A percentile compares a stretch with the other conserved stretches of the same genome.
Conservation (phyloP, 1,284 basidiomycete genomes). For the Sporisorium exsertum region DNA sequence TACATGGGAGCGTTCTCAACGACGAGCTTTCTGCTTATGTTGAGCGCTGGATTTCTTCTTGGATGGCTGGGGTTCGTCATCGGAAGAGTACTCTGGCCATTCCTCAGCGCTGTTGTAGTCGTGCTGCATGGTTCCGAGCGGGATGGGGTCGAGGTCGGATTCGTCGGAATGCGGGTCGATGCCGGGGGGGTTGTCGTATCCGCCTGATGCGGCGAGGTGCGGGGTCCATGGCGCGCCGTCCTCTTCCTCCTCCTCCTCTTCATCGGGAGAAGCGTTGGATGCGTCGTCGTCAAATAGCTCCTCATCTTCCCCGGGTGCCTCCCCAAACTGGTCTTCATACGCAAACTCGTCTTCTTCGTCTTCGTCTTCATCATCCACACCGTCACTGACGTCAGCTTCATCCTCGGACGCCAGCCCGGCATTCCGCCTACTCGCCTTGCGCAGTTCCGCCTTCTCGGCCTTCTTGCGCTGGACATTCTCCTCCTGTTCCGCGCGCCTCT, state of each 20-base stretch:
- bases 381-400: constrained; percentile 27
- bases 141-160: constrained; percentile 59
- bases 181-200: constrained; percentile 36
- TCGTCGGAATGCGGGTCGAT: constrained; percentile 44
- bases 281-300: constrained; percentile 44
- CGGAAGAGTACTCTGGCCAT: constrained; percentile 38
- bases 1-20: constrained; percentile 9
- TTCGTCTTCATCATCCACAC: constrained; percentile 15
- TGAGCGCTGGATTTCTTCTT: not conserved
- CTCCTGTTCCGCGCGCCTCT: constrained; percentile 57
- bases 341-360: constrained; percentile 63
- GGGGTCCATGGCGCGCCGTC: constrained; percentile 25
- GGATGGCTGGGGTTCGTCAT: constrained; percentile 16
- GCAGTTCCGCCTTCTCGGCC: constrained; percentile 46
- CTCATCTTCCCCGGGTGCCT: constrained; percentile 34
- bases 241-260: constrained; percentile 31
- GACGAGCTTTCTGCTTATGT: constrained; percentile 20
- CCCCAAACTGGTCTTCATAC: constrained; percentile 57
- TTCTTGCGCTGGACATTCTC: constrained; percentile 61
- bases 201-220: constrained; percentile 19
- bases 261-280: constrained; percentile 22
- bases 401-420: constrained; percentile 30
- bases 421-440: constrained; percentile 17
- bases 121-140: constrained; percentile 50
- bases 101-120: constrained; percentile 43